A percentile compares a stretch with the other conserved stretches of the same genome.
Evolutionary conservation across 2,329 filamentous ascomycete genomes (phyloP).

Genomic region (Madurella fahalii): DNA sequence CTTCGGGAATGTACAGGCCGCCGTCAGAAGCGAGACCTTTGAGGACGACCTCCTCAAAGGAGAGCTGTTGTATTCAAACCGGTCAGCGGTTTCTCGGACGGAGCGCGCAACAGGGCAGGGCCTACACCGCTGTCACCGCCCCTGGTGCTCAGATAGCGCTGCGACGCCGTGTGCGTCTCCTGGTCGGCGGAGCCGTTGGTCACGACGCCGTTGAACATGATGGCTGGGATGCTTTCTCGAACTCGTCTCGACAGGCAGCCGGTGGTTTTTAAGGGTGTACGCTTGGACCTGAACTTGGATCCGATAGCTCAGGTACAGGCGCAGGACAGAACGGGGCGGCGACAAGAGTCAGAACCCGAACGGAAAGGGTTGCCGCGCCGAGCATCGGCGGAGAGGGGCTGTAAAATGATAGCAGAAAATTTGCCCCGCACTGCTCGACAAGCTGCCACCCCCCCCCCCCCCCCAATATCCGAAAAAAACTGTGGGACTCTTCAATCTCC

Average conservation of each 20-base stretch:
- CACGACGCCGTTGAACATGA: conserved; percentile 41
- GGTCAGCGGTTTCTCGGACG: conserved; percentile 4
- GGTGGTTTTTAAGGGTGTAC: not conserved
- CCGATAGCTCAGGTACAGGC: conserved; percentile 1
- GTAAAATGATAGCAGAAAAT: conserved; percentile 15
- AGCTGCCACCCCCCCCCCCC: not conserved
- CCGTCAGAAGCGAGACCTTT: conserved; percentile 85
- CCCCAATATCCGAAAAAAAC: not conserved
- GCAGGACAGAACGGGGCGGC: not conserved
- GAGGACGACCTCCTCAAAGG: conserved; percentile 86
- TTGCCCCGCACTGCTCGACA: conserved; percentile 18
- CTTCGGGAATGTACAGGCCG: conserved; percentile 83
- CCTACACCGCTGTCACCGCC: conserved; percentile 47
- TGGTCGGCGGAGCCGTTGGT: conserved; percentile 32
- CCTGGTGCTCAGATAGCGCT: conserved; percentile 49
- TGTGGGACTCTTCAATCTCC: conserved; percentile 5
- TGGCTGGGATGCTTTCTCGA: conserved; percentile 15
- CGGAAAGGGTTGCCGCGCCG: conserved; percentile 11
- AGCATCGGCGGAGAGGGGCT: conserved; percentile 20
- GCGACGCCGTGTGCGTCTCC: conserved; percentile 40
- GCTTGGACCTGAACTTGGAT: not conserved
- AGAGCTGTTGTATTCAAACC: conserved; percentile 53
- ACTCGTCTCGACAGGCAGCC: not conserved
- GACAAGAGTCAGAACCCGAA: conserved; percentile 7
- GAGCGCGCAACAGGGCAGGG: conserved; percentile 13